A percentile compares a stretch with the other conserved stretches of the same genome.
These are phyloP conservation scores for Pseudocercospora eumusae DNA, from an alignment of 2,329 filamentous ascomycete genomes.

Conservation along the genomic window DNA sequence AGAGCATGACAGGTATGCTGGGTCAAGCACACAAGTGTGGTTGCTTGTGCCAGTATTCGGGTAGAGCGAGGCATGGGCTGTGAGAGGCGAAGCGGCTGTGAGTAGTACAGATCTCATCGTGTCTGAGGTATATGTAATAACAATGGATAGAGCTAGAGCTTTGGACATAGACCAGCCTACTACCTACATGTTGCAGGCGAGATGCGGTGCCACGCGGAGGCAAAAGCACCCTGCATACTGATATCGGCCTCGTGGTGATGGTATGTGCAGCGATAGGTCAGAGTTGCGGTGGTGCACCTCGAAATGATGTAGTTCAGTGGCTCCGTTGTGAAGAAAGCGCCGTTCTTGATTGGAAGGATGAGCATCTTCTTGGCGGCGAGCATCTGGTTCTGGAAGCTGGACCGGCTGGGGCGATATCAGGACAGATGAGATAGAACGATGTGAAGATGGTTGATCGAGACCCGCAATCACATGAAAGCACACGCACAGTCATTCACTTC, in stretches of 20 bases:
- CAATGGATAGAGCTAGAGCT: background rate
- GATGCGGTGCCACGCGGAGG: slow-evolving; percentile 8
- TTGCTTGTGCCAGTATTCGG: slow-evolving; percentile 53
- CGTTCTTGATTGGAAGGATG: background rate
- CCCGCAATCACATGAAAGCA: background rate
- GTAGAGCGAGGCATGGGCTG: slow-evolving; percentile 45
- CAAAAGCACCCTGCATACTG: slow-evolving; percentile 17
- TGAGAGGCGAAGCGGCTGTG: slow-evolving; percentile 19
- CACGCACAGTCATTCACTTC: background rate
- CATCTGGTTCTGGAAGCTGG: too few species aligned
- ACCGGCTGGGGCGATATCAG: background rate
- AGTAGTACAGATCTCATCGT: slow-evolving; percentile 28
- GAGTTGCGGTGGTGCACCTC: slow-evolving; percentile 11
- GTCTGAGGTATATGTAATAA: background rate
- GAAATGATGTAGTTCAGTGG: slow-evolving; percentile 15
- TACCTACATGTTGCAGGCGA: slow-evolving; percentile 42
- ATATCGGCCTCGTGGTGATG: slow-evolving; percentile 22
- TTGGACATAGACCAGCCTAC: slow-evolving; percentile 1
- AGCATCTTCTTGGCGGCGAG: too few species aligned
- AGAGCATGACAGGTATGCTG: slow-evolving; percentile 53
- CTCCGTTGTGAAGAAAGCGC: background rate
- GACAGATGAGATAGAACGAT: background rate
- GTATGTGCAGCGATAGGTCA: slow-evolving; percentile 31
- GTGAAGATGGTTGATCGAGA: too few species aligned
- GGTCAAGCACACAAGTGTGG: slow-evolving; percentile 56